A percentile compares a stretch with the other conserved stretches of the same genome.
These are phyloP conservation scores for Solanum dulcamara DNA, from an alignment of 257 asterid genomes.

Conservation along the genomic window DNA sequence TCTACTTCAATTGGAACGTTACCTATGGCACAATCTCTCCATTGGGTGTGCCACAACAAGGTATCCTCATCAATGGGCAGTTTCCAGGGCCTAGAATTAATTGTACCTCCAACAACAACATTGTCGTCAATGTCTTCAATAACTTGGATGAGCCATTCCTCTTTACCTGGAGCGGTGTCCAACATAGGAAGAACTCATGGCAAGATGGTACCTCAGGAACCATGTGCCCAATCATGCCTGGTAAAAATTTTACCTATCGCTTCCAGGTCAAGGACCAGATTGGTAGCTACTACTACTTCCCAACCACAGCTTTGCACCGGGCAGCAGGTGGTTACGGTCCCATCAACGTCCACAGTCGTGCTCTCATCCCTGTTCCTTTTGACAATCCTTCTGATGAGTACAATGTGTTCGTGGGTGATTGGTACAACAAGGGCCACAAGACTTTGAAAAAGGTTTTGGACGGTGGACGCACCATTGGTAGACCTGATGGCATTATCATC, in stretches of 20 bases:
- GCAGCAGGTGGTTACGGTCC: constrained; percentile 36
- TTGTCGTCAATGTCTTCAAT: constrained; percentile 40
- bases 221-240: constrained; percentile 52
- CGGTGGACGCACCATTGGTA: constrained; percentile 28
- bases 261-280: constrained; percentile 49
- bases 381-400: constrained; percentile 6
- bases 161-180: constrained; percentile 41
- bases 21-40: constrained; percentile 41
- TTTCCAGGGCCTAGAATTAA: constrained; percentile 45
- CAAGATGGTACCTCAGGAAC: constrained; percentile 46
- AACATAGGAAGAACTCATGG: constrained; percentile 50
- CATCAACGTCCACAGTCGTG: constrained; percentile 38
- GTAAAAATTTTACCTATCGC: constrained; percentile 33
- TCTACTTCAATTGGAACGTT: constrained; percentile 30
- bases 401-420: constrained; percentile 27
- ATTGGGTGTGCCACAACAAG: constrained; percentile 42
- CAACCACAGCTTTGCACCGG: constrained; percentile 35
- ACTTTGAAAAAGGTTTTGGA: constrained; percentile 30
- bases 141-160: constrained; percentile 45
- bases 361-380: constrained; percentile 44
- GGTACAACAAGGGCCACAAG: constrained; percentile 58
- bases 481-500: constrained; percentile 34
- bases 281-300: constrained; percentile 25
- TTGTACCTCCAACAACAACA: constrained; percentile 52
- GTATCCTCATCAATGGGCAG: constrained; percentile 43